Evolutionary conservation across 2,329 filamentous ascomycete genomes (phyloP).

Genomic region (Chaetoscypha palmicola): DNA sequence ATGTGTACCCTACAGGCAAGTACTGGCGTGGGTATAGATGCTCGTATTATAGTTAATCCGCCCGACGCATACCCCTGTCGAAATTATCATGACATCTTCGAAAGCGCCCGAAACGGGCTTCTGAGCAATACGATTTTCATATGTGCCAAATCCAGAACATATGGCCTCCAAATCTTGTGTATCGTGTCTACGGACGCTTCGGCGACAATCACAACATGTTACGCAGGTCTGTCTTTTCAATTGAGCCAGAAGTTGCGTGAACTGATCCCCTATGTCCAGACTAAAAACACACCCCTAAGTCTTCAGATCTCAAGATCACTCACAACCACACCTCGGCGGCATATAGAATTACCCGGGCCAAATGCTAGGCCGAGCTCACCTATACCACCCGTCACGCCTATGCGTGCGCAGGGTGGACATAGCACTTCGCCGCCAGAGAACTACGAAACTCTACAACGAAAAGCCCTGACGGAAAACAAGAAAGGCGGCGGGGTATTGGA

Average conservation of each 20-base stretch:
- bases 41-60: no score
- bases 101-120: neutral
- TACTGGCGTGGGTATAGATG: no score
- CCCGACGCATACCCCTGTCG: neutral
- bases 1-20: no score
- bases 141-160: neutral
- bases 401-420: conserved; percentile 5
- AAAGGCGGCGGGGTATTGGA: conserved; percentile 37
- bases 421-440: conserved; percentile 6
- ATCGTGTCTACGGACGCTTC: conserved; percentile 26
- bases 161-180: conserved; percentile 26
- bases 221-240: conserved; percentile 12
- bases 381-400: conserved; percentile 16
- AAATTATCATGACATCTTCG: neutral
- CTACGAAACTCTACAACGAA: conserved; percentile 13
- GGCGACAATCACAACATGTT: conserved; percentile 17
- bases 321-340: conserved; percentile 22
- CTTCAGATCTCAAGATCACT: conserved; percentile 19
- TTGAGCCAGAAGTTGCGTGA: neutral
- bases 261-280: conserved; percentile 10
- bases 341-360: conserved; percentile 17
- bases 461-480: conserved; percentile 23
- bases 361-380: conserved; percentile 18
- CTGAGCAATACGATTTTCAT: neutral
- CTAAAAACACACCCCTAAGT: conserved; percentile 9